A percentile compares a stretch with the other conserved stretches of the same genome.
Conservation (phyloP, 768 basidiomycete species). For the Clathrus columnatus region DNA sequence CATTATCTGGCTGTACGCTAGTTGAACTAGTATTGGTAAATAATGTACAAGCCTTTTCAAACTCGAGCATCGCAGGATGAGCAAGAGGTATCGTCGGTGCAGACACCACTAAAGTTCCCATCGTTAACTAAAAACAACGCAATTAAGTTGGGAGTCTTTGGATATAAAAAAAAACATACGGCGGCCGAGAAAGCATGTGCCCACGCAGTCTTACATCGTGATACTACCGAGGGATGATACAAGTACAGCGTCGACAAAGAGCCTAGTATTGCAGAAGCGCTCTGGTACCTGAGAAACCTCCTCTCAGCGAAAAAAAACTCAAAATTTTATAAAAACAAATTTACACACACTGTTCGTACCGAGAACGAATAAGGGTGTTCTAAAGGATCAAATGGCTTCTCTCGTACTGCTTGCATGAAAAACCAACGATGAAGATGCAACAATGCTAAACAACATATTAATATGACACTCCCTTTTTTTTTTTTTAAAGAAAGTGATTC, state of each 20-base stretch:
- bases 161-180: neutral
- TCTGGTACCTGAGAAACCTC: conserved; percentile 2
- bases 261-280: conserved; percentile 4
- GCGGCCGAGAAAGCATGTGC: conserved; percentile 8
- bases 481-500: neutral
- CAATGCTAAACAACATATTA: neutral
- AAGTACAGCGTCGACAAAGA: neutral
- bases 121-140: neutral
- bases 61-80: conserved; percentile 10
- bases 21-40: conserved; percentile 30
- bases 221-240: conserved; percentile 6
- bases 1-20: conserved; percentile 54
- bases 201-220: conserved; percentile 11
- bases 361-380: conserved; percentile 6
- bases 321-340: neutral
- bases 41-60: conserved; percentile 7
- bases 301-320: neutral
- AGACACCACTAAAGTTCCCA: conserved; percentile 9
- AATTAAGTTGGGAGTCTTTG: neutral
- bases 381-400: conserved; percentile 7
- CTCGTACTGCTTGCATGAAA: conserved; percentile 8
- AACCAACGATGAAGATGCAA: conserved; percentile 11
- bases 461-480: neutral
- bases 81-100: conserved; percentile 10
- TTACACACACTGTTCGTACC: conserved; percentile 8